Base-by-base conservation (phyloP, 1,139 yeast species). In the Blastobotrys illinoisensis region DNA sequence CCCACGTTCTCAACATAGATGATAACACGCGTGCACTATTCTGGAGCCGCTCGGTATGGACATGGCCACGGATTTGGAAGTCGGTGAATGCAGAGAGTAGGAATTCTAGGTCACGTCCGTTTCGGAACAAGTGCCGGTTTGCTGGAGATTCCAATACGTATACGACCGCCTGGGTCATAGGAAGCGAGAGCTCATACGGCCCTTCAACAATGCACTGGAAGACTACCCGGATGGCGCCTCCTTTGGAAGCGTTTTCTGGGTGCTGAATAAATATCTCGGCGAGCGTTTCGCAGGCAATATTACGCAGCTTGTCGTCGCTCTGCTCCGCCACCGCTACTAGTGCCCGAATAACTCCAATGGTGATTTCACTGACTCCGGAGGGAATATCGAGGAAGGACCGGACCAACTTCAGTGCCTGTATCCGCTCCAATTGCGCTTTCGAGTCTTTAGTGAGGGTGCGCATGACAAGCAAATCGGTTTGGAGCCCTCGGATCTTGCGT, bases 401-500 rank as follows among this genome's bases (percentile, higher is more conserved):
- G 0, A 89, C 71, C 28, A 91, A 73, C 63, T 85, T 86, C 44
- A 93, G 64, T 0, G 96, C 96, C 64, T 91, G 91, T 48, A 84
- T 83, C 59, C 93, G 79, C 64, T 91, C 97, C 3, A 81, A 69
- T 26, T 81, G 75, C 47, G 74, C 71, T 14, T 79, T 70, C 32
- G 75, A 69, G 23, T 80, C 78, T 54, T 83, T 82, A 0, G 88
- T 78, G 52, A 93, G 71, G 0, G 95, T 78, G 18, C 83, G 75
- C 4, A 88, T 80, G 9, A 90, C 69, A 61, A 85, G 80, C 4
- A 81, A 77, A 57, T 88, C 87, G 9, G 88, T 66, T 56, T 82
- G 79, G 50, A 81, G 64, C 7, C 77, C 72, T 9, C 78, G 72
- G 11, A 79, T 65, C 13, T 71, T 64, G 28, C 65, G 62, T 19